Evolutionary conservation across 2,329 filamentous ascomycete species (phyloP), one percentile per base, ranked within the genome.

Genomic region (Exophiala calicioides): DNA sequence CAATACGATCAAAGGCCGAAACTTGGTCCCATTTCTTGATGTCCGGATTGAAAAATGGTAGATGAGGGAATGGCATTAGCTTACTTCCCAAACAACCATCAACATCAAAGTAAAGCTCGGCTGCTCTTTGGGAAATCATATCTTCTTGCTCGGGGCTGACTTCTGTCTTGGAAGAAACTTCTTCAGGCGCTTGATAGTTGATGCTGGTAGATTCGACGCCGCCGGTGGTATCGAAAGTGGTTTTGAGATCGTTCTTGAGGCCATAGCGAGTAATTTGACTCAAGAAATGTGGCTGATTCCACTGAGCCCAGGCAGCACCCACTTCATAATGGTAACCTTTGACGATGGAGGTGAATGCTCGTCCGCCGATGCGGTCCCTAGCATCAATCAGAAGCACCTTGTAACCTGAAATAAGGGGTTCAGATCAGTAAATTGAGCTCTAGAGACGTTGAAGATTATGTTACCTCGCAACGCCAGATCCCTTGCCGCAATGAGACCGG

Each of bases 271-370:
- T 60, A 3, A 76, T 68, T 40, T 77, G 73, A 3, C 69, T 60
- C 65, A 66, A 73, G 3, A 72, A 57, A 19, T 71, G 67, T 0
- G 70, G 60, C 35, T 73, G 70, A 1, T 62, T 60, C 71, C 71
- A 74, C 40, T 68, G 68, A 0, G 76, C 64, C 71, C 71, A 77
- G 0, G 72, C 74, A 0, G 74, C 74, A 0, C 74, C 74, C 66
- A 77, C 69, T 37, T 77, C 74, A 36, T 68, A 74, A 0, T 65
- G 64, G 9, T 73, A 69, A 0, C 69, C 70, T 0, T 60, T 63
- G 4, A 72, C 69, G 24, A 71, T 66, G 9, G 69, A 66, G 0
- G 68, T 69, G 68, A 69, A 76, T 2, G 72, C 70, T 0, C 74
- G 67, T 1, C 74, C 73, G n/a, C 74, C 74, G 34, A 77, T 71